These are phyloP conservation scores for Candida pini DNA, from an alignment of 805 yeast species.

Conservation along the genomic window DNA sequence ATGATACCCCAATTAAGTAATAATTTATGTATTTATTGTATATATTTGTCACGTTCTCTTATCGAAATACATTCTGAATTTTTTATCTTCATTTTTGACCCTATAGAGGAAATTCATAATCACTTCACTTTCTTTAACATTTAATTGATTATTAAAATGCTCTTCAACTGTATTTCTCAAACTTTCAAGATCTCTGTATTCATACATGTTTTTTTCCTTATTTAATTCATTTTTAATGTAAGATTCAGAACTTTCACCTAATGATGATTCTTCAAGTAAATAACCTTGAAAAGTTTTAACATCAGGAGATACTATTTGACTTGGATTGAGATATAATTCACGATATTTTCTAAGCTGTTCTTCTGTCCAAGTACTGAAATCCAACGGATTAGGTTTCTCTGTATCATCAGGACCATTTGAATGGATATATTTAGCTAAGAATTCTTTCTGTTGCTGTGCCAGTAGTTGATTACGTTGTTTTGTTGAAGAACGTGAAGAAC, in stretches of 20 bases:
- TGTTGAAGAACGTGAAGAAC: slow-evolving; percentile 38
- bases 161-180: slow-evolving; percentile 28
- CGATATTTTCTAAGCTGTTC: slow-evolving; percentile 66
- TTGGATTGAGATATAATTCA: slow-evolving; percentile 36
- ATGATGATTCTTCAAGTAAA: slow-evolving; percentile 53
- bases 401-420: slow-evolving; percentile 66
- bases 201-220: slow-evolving; percentile 25
- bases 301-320: slow-evolving; percentile 42
- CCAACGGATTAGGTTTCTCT: slow-evolving; percentile 51
- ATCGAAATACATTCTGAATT: slow-evolving; percentile 35
- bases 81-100: slow-evolving; percentile 57
- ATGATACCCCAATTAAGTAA: neutral
- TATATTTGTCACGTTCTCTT: slow-evolving; percentile 17
- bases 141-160: slow-evolving; percentile 52
- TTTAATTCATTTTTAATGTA: slow-evolving; percentile 23
- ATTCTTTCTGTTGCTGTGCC: slow-evolving; percentile 66
- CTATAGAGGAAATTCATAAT: slow-evolving; percentile 86
- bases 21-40: neutral
- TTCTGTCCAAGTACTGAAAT: slow-evolving; percentile 60
- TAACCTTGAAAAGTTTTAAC: slow-evolving; percentile 66
- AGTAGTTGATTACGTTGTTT: slow-evolving; percentile 57
- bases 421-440: slow-evolving; percentile 60
- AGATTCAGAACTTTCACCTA: slow-evolving; percentile 64
- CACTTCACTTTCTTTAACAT: slow-evolving; percentile 75
- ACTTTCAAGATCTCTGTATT: slow-evolving; percentile 25